Conservation (phyloP, 331 rosid genomes). For the Saraca asoca region DNA sequence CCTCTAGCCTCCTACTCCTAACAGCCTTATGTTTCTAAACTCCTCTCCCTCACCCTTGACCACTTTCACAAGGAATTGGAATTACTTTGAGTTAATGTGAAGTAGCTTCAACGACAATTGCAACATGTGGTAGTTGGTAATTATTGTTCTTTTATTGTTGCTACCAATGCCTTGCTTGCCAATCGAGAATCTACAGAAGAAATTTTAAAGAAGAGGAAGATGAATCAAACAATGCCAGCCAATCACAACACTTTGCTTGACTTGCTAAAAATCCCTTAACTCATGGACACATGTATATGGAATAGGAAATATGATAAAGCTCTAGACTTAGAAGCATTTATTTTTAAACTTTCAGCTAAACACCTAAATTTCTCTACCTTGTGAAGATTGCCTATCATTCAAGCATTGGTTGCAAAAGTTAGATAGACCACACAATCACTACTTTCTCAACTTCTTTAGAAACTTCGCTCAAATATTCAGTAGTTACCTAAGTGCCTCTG, state of each 20-base stretch:
- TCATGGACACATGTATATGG: conserved; percentile 92
- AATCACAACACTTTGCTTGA: too few species aligned
- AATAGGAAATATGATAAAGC: conserved; percentile 82
- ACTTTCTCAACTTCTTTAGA: conserved; percentile 93
- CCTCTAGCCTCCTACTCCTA: too few species aligned
- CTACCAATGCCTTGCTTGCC: conserved; percentile 83
- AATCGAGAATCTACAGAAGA: conserved; percentile 89
- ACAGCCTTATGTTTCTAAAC: conserved; percentile 91
- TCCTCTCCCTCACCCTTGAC: conserved; percentile 93
- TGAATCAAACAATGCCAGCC: too few species aligned
- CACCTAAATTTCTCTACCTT: conserved; percentile 58
- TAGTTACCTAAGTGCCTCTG: conserved; percentile 97
- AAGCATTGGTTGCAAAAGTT: conserved; percentile 85
- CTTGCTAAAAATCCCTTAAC: too few species aligned
- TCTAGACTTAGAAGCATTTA: conserved; percentile 94
- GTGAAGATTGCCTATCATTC: conserved; percentile 73
- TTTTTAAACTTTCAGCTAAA: conserved; percentile 86
- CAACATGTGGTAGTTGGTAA: conserved; percentile 93
- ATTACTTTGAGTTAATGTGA: conserved; percentile 96
- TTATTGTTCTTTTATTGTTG: conserved; percentile 88
- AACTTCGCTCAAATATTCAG: conserved; percentile 96
- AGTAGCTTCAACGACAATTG: conserved; percentile 94
- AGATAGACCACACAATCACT: conserved; percentile 90
- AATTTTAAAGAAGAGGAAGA: conserved; percentile 90
- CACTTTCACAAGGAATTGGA: conserved; percentile 99